Base-by-base conservation (phyloP, 2,329 filamentous ascomycete species). In the Cryphonectria japonica region DNA sequence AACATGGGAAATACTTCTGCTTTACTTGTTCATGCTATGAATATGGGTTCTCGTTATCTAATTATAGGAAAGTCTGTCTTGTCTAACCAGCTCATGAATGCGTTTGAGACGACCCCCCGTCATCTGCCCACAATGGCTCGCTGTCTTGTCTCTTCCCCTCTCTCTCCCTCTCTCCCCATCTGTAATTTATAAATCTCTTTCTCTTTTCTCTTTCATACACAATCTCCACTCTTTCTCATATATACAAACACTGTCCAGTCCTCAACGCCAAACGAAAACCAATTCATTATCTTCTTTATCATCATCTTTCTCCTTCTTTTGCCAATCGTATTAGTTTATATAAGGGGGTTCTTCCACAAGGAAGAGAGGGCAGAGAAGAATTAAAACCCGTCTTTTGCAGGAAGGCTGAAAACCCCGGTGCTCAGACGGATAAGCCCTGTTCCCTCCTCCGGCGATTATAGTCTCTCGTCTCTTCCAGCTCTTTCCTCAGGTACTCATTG, bases 401-500 rank as follows among this genome's bases (percentile, higher is more conserved):
- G 14, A 22, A 1, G 60, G 32, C n/a, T 11, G 13, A 16, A 26
- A 26, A 26, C 26, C 16, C 29, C 4, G 29, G 22, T 2, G 19
- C 26, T 65, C 43, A 65, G 11, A 66, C 69, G 22, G 71, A 19
- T 34, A 64, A 34, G 11, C 67, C 67, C 57, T 66, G 52, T 22
- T 69, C 69, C 43, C 69, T 73, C n/a, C 71, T 74, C 71, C 72
- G 71, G 39, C 52, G 68, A 68, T 75, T 75, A 9, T 75, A 69
- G 43, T 74, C 69, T 62, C 79, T 80, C 2, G 85, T 87, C 60
- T 87, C 85, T 37, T 86, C 84, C 76, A 91, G 76, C 75, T 90
- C 88, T 73, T 84, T 83, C 22, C 78, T 79, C 14, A 90, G 80
- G 62, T 85, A 80, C 2, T 83, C 77, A 78, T 89, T 90, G 77